Evolutionary conservation across 768 basidiomycete species (phyloP), one percentile per base, ranked within the genome.

Genomic region (Pulveroboletus frians): DNA sequence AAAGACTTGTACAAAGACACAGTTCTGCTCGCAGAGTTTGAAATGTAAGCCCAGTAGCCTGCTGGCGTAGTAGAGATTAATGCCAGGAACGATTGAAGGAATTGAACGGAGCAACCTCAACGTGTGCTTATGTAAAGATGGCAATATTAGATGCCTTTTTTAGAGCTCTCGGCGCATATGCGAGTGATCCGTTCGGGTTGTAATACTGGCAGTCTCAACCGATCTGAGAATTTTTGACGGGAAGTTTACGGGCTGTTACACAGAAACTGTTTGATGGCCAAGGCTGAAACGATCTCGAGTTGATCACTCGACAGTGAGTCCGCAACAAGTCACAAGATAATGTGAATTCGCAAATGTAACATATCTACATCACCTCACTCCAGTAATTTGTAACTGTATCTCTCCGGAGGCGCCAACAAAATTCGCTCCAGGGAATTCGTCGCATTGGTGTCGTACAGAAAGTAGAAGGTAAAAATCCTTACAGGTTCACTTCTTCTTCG

Each of bases 401-500:
- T 44, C 17, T 9, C 18, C 31, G 23, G 26, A 30, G 20, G 14
- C 15, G 10, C 21, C 43, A 35, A 47, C 40, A 43, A 14, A 41
- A 50, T 27, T 9, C 40, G 10, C 45, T 32, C 40, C 46, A n/a
- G 36, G 14, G 13, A 35, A 31, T 43, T 26, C 41, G 50, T 35
- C 39, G 43, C 36, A 37, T 53, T 5, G 17, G 35, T 41, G 41
- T 43, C 26, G 39, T 62, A 54, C 37, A 47, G 40, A 2, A 32
- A 5, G 14, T 14, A 39, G 32, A n/a, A 36, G 10, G n/a, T 31
- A 17, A 14, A 26, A 36, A 29, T 29, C 29, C 11, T 8, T n/a
- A 4, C 9, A 47, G 18, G 37, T 51, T 55, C 54, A 66, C 54
- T 66, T 66, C 59, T 67, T 67, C 65, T 69, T 67, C 9, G 53